Evolutionary conservation across 148 eudicot species (phyloP), one percentile per base, ranked within the genome.

Genomic region (Talinum fruticosum): DNA sequence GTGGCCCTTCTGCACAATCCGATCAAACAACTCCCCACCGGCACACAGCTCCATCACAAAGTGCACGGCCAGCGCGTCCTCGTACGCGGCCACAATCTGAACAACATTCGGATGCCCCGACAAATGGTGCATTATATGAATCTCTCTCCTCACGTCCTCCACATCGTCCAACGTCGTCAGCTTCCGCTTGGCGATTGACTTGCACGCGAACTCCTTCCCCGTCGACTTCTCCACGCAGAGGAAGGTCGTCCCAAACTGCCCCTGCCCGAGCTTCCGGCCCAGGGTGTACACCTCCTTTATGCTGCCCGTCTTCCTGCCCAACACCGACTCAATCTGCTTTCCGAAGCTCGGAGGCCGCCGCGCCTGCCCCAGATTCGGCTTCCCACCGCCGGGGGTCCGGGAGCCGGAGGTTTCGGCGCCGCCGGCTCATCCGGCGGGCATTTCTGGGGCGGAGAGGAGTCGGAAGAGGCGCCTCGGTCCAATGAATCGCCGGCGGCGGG

Each of bases 221-320:
- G 73, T 35, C 2, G 73, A 16, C 29, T 78, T 83, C 5, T 83
- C 82, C 4, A 79, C 77, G 76, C 80, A 76, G 0, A 79, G 13
- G 30, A 83, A 83, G 8, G 85, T 83, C 13, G 85, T 83, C 3
- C 85, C 85, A 45, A 83, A 83, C 65, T 83, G 85, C 1, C 85
- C 85, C 53, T 83, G 85, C 14, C 85, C 85, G 23, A 83, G 44
- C 54, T 83, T 83, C 53, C 85, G 18, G 1, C 85, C 85, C 33
- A 83, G 21, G 5, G 29, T 47, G 66, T 75, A 83, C 0, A 35
- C 33, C 2, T 83, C 85, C 65, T 83, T 83, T 0, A 83, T 53
- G 66, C 73, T 83, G 10, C 68, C 82, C 1, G 85, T 79, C 36
- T 75, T 83, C 1, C 84, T 32, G 18, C 88, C 86, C 0, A 86